Evolutionary conservation across 805 yeast species (phyloP).

Genomic region (Sugiyamaella americana): DNA sequence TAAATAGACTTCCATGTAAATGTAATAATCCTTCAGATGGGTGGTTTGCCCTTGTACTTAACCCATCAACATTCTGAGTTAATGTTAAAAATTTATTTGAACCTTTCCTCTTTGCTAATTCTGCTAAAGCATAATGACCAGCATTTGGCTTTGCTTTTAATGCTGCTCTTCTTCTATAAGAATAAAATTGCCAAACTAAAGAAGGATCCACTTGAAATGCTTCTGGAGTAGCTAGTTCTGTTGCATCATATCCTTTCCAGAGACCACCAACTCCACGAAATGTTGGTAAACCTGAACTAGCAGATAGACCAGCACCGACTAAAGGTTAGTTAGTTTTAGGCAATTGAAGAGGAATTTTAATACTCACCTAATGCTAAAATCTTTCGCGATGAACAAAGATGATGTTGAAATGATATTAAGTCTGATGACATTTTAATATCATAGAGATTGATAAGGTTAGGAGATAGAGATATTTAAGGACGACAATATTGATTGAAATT

Average conservation of each 20-base stretch:
- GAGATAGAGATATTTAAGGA: too few species aligned
- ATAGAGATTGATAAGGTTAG: too few species aligned
- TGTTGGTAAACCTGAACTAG: conserved; percentile 68
- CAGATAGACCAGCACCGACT: conserved; percentile 82
- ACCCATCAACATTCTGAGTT: conserved; percentile 80
- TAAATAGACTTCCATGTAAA: conserved; percentile 74
- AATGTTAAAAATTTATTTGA: conserved; percentile 50
- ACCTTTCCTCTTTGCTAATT: conserved; percentile 42
- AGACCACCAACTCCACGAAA: conserved; percentile 67
- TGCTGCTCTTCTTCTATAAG: conserved; percentile 61
- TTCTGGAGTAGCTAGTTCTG: conserved; percentile 87
- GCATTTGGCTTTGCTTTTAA: conserved; percentile 61
- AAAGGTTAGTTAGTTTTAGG: conserved; percentile 25
- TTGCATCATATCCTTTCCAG: conserved; percentile 72
- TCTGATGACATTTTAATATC: conserved; percentile 26
- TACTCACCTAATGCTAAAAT: conserved; percentile 31
- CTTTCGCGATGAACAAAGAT: conserved; percentile 28
- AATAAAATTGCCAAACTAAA: conserved; percentile 84
- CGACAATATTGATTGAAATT: too few species aligned
- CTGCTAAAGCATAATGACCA: conserved; percentile 68
- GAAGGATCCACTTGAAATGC: conserved; percentile 81
- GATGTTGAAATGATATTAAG: conserved; percentile 31
- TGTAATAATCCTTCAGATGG: conserved; percentile 48
- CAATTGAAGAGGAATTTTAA: background rate
- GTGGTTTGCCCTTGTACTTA: conserved; percentile 62